A percentile compares a stretch with the other conserved stretches of the same genome.
Conservation (phyloP, 1,139 yeast species). For the Meyerozyma carpophila region DNA sequence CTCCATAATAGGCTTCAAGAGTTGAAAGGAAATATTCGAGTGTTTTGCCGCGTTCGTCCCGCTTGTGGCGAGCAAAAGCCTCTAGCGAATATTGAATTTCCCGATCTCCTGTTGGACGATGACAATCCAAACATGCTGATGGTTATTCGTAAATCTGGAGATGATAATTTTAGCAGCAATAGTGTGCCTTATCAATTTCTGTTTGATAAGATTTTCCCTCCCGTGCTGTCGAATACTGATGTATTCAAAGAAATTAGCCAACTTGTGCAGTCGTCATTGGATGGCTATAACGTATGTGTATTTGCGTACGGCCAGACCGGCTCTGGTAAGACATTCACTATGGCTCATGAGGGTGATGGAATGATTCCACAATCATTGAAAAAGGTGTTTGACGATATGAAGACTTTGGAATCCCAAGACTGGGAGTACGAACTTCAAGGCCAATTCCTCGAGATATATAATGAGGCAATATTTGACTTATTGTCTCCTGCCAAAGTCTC, state of each 20-base stretch:
- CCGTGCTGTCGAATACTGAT: conserved; percentile 46
- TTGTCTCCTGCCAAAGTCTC: conserved; percentile 22
- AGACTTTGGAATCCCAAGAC: conserved; percentile 45
- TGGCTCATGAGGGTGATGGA: conserved; percentile 72
- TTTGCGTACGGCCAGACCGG: conserved; percentile 99
- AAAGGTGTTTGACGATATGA: conserved; percentile 63
- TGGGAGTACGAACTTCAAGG: conserved; percentile 69
- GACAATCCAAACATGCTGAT: conserved; percentile 45
- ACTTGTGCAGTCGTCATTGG: conserved; percentile 80
- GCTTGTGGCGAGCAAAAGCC: conserved; percentile 17
- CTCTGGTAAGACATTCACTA: conserved; percentile 90
- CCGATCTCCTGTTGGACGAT: conserved; percentile 42
- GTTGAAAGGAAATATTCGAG: conserved; percentile 86
- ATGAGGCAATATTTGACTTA: background rate
- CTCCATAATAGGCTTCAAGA: conserved; percentile 79
- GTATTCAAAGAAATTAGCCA: conserved; percentile 85
- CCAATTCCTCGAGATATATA: conserved; percentile 60
- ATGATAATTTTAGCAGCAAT: conserved; percentile 14
- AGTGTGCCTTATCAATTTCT: conserved; percentile 40
- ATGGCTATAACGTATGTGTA: conserved; percentile 88
- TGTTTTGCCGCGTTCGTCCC: conserved; percentile 83
- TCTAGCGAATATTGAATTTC: conserved; percentile 36
- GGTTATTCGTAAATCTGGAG: conserved; percentile 9
- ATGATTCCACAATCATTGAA: conserved; percentile 75
- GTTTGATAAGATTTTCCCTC: conserved; percentile 76